phyloP scores from a whole-genome alignment of 148 eudicot genomes.

The Cornus florida region DNA sequence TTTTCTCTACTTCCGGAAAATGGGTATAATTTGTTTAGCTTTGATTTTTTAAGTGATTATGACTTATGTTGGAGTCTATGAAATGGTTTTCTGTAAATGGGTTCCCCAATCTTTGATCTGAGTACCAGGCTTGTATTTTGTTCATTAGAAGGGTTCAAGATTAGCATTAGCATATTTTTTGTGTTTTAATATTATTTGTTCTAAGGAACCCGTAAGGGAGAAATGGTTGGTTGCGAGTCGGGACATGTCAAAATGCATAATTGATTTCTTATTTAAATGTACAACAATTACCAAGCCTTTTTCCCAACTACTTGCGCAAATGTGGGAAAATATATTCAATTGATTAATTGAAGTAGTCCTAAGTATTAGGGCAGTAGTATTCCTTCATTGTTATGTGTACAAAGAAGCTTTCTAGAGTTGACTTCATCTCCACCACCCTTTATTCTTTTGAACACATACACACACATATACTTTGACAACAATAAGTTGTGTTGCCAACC shows the following conservation, averaged over 20 bases:
- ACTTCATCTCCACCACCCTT: not conserved
- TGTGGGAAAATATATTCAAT: not conserved
- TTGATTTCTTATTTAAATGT: too few species aligned
- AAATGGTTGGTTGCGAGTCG: too few species aligned
- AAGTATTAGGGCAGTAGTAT: not conserved
- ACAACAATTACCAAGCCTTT: too few species aligned
- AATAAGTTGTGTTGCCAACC: not conserved
- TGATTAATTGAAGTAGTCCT: not conserved
- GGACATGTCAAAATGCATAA: too few species aligned
- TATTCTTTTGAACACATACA: not conserved
- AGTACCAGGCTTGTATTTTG: too few species aligned
- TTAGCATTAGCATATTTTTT: too few species aligned
- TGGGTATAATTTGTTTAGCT: constrained; percentile 60
- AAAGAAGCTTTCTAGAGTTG: not conserved
- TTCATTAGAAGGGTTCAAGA: too few species aligned
- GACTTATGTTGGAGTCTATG: not conserved
- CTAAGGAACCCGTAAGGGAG: too few species aligned
- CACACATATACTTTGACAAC: not conserved
- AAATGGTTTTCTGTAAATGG: not conserved
- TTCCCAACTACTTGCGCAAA: too few species aligned
- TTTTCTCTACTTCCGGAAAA: constrained; percentile 91
- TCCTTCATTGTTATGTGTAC: not conserved
- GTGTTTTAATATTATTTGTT: too few species aligned
- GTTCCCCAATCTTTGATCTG: not conserved
- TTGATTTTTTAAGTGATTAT: not conserved